Evolutionary conservation across 257 asterid genomes (phyloP).

Genomic region (Jacaranda copaia): DNA sequence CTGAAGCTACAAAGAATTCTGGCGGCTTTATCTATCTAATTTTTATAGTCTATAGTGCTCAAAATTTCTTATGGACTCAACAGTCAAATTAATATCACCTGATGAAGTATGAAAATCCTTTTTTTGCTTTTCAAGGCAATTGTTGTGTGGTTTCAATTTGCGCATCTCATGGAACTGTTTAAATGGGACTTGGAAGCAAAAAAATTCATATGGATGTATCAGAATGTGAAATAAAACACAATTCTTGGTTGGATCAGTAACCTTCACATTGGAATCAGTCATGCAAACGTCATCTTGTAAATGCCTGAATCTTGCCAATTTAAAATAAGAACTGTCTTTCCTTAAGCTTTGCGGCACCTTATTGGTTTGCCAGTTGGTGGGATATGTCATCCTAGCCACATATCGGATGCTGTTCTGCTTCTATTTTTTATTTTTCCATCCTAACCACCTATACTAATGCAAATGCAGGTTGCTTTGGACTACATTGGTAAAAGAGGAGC

Average conservation of each 20-base stretch:
- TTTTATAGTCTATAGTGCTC: neutral
- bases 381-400: neutral
- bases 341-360: neutral
- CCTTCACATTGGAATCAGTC: neutral
- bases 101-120: neutral
- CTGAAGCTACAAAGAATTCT: neutral
- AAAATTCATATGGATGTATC: neutral
- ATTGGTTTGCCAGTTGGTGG: constrained; percentile 4
- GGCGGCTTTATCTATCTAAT: neutral
- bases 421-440: neutral
- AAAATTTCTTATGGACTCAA: neutral
- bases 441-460: neutral
- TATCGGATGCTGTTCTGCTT: neutral
- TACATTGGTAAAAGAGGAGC: constrained; percentile 98
- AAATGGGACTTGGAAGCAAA: neutral
- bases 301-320: neutral
- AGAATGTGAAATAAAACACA: neutral
- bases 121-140: neutral
- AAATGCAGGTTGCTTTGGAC: constrained; percentile 90
- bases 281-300: neutral
- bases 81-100: neutral
- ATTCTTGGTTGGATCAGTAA: neutral
- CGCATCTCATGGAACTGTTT: neutral
- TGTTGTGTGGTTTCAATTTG: neutral
- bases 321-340: neutral